Conservation (phyloP, 169 alveolate genomes). For the Cryptosporidium parvum region DNA sequence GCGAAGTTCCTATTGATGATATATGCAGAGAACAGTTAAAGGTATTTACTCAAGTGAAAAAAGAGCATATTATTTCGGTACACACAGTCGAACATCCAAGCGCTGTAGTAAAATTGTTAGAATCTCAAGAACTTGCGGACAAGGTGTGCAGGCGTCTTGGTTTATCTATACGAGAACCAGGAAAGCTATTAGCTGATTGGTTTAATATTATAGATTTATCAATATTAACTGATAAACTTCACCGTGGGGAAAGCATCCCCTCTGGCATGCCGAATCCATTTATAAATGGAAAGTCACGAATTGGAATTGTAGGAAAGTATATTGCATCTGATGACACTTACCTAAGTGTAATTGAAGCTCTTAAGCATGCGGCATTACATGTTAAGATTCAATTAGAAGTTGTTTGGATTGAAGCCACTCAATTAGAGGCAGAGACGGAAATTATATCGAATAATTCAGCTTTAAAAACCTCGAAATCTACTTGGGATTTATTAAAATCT, state of each 20-base stretch:
- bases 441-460: slow-evolving; percentile 19
- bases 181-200: slow-evolving; percentile 51
- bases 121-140: slow-evolving; percentile 74
- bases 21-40: slow-evolving; percentile 37
- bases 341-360: slow-evolving; percentile 92
- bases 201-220: slow-evolving; percentile 19
- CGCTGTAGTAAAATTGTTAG: slow-evolving; percentile 71
- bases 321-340: slow-evolving; percentile 93
- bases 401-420: slow-evolving; percentile 83
- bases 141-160: slow-evolving; percentile 38
- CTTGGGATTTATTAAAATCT: slow-evolving; percentile 83
- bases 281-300: slow-evolving; percentile 70
- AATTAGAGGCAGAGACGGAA: slow-evolving; percentile 77
- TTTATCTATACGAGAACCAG: slow-evolving; percentile 28
- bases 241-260: slow-evolving; percentile 37
- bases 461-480: slow-evolving; percentile 72
- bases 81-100: slow-evolving; percentile 77
- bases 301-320: slow-evolving; percentile 95
- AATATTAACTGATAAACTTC: slow-evolving; percentile 16
- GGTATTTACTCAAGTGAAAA: slow-evolving; percentile 74
- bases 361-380: slow-evolving; percentile 92
- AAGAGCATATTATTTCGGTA: slow-evolving; percentile 73
- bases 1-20: slow-evolving; percentile 69
- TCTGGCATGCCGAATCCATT: slow-evolving; percentile 22
- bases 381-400: slow-evolving; percentile 83